Evolutionary conservation across 2,329 filamentous ascomycete genomes (phyloP).

Genomic region (Cordyceps fumosorosea): DNA sequence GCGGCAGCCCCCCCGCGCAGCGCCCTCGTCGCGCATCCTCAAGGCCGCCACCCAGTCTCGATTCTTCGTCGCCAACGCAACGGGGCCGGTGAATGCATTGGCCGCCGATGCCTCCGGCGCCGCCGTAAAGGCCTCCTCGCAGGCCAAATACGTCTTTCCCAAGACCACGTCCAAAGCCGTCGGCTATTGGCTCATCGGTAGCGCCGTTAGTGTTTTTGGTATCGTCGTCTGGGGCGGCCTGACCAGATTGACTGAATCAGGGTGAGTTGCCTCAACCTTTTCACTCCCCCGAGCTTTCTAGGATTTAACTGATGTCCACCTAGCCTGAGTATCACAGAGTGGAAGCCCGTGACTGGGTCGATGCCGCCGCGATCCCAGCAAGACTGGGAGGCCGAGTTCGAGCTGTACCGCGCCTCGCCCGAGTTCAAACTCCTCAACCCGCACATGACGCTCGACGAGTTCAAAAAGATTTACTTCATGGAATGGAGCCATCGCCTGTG

Average conservation of each 20-base stretch:
- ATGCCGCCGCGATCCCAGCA: conserved; percentile 70
- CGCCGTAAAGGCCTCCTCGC: conserved; percentile 19
- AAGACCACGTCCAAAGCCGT: conserved; percentile 68
- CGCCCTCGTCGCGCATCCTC: conserved; percentile 34
- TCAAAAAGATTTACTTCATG: conserved; percentile 99
- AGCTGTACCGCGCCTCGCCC: conserved; percentile 84
- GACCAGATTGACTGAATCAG: conserved; percentile 91
- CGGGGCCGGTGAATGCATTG: conserved; percentile 23
- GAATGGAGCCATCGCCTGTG: conserved; percentile 95
- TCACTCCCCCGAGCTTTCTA: no score
- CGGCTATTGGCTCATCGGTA: conserved; percentile 87
- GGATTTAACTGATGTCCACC: not conserved
- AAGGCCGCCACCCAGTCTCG: conserved; percentile 30
- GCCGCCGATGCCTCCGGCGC: conserved; percentile 23
- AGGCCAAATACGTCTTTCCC: conserved; percentile 39
- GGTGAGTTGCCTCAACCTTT: conserved; percentile 42
- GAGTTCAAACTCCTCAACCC: conserved; percentile 91
- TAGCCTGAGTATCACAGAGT: conserved; percentile 97
- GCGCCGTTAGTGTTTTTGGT: conserved; percentile 88
- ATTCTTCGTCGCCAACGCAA: conserved; percentile 29
- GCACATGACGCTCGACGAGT: conserved; percentile 85
- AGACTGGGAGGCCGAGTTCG: conserved; percentile 90
- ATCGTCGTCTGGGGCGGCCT: conserved; percentile 94
- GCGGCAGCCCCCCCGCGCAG: conserved; percentile 25
- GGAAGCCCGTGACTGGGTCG: conserved; percentile 91